These are phyloP conservation scores for Colletotrichum simmondsii DNA, from an alignment of 2,329 filamentous ascomycete genomes.

Conservation along the genomic window DNA sequence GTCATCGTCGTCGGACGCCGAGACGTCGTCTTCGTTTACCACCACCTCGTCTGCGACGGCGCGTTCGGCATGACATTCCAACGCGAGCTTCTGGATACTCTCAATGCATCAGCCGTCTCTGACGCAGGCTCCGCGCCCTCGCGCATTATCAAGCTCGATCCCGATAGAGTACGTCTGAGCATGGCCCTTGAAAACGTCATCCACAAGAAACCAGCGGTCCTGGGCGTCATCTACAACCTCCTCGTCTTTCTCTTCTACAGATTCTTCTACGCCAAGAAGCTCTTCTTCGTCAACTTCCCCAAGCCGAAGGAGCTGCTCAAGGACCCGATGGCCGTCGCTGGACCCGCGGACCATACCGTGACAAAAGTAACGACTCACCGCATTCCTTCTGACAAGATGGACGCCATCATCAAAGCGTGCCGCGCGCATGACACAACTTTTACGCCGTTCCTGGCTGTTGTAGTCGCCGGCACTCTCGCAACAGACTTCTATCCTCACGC, in stretches of 20 bases:
- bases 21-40: conserved; percentile 26
- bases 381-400: conserved; percentile 14
- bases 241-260: conserved; percentile 21
- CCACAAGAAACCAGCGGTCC: conserved; percentile 12
- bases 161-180: conserved; percentile 6
- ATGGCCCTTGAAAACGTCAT: neutral
- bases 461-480: conserved; percentile 32
- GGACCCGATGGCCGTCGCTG: neutral
- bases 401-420: conserved; percentile 33
- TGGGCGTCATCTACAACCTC: conserved; percentile 25
- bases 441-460: conserved; percentile 36
- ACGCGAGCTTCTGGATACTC: conserved; percentile 20
- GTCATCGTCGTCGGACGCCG: conserved; percentile 17
- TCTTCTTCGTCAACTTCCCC: conserved; percentile 26
- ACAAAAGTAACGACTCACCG: conserved; percentile 24
- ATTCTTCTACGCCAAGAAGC: conserved; percentile 26
- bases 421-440: conserved; percentile 37
- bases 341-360: neutral
- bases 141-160: neutral
- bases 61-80: conserved; percentile 28
- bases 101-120: conserved; percentile 11
- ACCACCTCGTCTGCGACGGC: conserved; percentile 31
- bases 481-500: conserved; percentile 39
- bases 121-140: neutral
- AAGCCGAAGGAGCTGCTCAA: conserved; percentile 3